Evolutionary conservation across 2,329 filamentous ascomycete species (phyloP), one percentile per base, ranked within the genome.

Genomic region (Sporothrix protearum): DNA sequence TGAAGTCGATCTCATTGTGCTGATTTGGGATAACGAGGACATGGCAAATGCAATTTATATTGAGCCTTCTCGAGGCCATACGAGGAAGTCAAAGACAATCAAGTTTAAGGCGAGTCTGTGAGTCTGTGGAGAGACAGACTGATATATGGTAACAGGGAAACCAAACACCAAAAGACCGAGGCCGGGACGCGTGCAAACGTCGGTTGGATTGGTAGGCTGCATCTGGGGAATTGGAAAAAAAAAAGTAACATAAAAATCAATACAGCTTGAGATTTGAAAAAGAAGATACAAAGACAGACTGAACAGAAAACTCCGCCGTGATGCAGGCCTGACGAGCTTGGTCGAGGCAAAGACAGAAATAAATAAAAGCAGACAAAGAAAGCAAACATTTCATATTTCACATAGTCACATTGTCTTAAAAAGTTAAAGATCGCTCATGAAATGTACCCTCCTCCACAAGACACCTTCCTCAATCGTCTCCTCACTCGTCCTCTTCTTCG

Each of bases 401-500:
- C 36, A 42, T 64, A n/a, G 12, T 59, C 30, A 39, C 30, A 39
- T 59, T 8, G 9, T 12, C n/a, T 8, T 3, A 2, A 39, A 19
- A 8, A 8, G 10, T 28, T 19, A 59, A 39, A 39, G 19, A 10
- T n/a, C 55, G 30, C 16, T 28, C 55, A n/a, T n/a, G n/a, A 10
- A 36, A 36, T 36, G 10, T 12, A 42, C 39, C 14, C 6, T 19
- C 42, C 1, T 19, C 33, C 33, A 36, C 33, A 36, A 36, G 4
- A 36, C 33, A 8, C 10, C 19, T 5, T 19, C 55, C 25, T 6
- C 59, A 25, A 16, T 3, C 33, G 10, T n/a, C 16, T 12, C 45
- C 59, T 42, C 49, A 73, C 47, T 90, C 88, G 53, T 87, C 85
- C 73, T 88, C 86, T 78, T 93, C 91, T 76, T 91, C 89, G 71